Base-by-base conservation (phyloP, 176 grass and related monocot genomes). In the Tillandsia fasciculata region DNA sequence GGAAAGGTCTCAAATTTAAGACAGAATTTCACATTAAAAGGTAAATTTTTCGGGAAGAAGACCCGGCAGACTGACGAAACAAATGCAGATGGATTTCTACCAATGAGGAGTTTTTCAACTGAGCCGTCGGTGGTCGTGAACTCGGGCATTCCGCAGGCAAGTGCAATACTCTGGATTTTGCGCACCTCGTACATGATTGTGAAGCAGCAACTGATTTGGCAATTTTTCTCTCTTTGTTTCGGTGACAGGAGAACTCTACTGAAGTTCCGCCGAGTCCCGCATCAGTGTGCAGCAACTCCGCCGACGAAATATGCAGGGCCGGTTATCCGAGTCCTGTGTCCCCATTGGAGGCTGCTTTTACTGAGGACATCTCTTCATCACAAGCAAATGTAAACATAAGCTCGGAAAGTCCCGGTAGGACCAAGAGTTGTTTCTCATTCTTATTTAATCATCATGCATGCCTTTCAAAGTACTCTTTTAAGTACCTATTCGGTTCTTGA, bases 261-360 rank as follows among this genome's bases (percentile, higher is more conserved):
- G 95, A 99, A 84, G 90, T 99, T 48, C 95, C 95, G 0, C 95
- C 95, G 4, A 99, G 95, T 68, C 95, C 95, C 48, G 95, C 78
- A 67, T 99, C 95, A 7, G 73, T 88, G 79, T 94, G 84, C 80
- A 99, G 83, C 77, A 99, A 84, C 70, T 80, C 90, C 10, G 51
- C 83, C 9, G 90, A 94, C 64, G 95, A 99, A 52, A 94, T 82
- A 68, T 90, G 15, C 74, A 54, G 87, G 50, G 90, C 83, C 52
- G 87, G 84, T 5, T 91, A 99, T 77, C 87, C 95, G 13, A 99
- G 90, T 53, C 95, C 95, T 51, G 87, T 99, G 1, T 99, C 95
- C 1, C 85, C 87, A 53, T 75, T 96, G 70, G 91, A 88, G 75
- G 81, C 77, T 73, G 74, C 91, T 82, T 96, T 96, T 26, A 66